Evolutionary conservation across 176 grass and related monocot genomes (phyloP).

Genomic region (Paspalum notatum): DNA sequence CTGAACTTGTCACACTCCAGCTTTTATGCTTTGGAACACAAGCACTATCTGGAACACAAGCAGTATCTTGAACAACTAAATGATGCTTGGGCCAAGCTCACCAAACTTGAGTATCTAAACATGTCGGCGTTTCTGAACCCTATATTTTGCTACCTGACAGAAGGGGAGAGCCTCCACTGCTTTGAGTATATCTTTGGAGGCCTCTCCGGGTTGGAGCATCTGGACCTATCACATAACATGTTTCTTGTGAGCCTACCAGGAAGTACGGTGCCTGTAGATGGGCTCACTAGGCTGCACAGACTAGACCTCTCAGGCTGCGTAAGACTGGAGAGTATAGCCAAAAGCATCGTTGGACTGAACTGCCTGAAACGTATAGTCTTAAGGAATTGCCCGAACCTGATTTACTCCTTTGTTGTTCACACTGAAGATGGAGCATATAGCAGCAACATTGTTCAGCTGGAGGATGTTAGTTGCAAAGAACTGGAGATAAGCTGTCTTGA

Average conservation of each 20-base stretch:
- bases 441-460: conserved; percentile 1
- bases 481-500: not conserved
- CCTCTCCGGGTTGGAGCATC: not conserved
- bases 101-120: not conserved
- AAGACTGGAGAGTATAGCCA: not conserved
- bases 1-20: not conserved
- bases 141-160: not conserved
- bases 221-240: not conserved
- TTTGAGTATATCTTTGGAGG: not conserved
- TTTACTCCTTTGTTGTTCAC: not conserved
- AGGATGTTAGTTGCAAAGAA: not conserved
- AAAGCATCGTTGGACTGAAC: not conserved
- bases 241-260: not conserved
- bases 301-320: not conserved
- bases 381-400: not conserved
- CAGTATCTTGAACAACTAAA: not conserved
- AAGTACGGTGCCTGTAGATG: not conserved
- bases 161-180: not conserved
- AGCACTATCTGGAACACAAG: too few relatives aligned
- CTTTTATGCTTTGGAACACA: not conserved
- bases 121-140: not conserved
- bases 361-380: not conserved
- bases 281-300: not conserved
- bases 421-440: not conserved
- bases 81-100: not conserved